phyloP scores from a whole-genome alignment of 805 yeast species.

The Zygosaccharomyces siamensis region DNA sequence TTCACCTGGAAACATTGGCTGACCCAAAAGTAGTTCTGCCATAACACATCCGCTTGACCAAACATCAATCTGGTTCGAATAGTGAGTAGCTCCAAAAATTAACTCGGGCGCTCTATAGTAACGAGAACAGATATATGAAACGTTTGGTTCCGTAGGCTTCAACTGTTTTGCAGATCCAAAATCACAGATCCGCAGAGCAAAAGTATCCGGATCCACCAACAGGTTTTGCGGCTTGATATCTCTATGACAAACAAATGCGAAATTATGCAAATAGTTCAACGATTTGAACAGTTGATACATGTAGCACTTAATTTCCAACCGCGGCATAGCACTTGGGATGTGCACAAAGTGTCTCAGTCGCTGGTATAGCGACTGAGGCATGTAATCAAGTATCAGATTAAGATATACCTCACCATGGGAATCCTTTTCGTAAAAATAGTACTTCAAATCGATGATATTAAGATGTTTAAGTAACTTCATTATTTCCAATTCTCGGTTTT shows the following conservation, averaged over 20 bases:
- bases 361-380: constrained; percentile 94
- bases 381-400: constrained; percentile 82
- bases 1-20: constrained; percentile 96
- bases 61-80: constrained; percentile 92
- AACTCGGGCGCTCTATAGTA: constrained; percentile 97
- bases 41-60: constrained; percentile 99
- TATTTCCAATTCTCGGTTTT: constrained; percentile 90
- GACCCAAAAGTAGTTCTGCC: constrained; percentile 94
- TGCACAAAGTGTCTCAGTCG: constrained; percentile 82
- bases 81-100: constrained; percentile 94
- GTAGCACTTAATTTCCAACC: constrained; percentile 80
- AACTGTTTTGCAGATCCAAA: constrained; percentile 93
- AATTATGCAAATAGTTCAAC: constrained; percentile 68
- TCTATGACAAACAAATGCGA: constrained; percentile 81
- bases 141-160: constrained; percentile 88
- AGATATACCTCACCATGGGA: constrained; percentile 56
- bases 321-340: constrained; percentile 75
- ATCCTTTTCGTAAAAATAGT: constrained; percentile 80
- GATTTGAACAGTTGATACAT: constrained; percentile 75
- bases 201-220: constrained; percentile 77
- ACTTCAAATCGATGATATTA: constrained; percentile 81
- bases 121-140: constrained; percentile 92
- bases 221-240: constrained; percentile 93
- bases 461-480: constrained; percentile 87
- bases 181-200: constrained; percentile 88